Evolutionary conservation across 2,329 filamentous ascomycete genomes (phyloP).

Genomic region (Ophidiomyces ophidiicola): DNA sequence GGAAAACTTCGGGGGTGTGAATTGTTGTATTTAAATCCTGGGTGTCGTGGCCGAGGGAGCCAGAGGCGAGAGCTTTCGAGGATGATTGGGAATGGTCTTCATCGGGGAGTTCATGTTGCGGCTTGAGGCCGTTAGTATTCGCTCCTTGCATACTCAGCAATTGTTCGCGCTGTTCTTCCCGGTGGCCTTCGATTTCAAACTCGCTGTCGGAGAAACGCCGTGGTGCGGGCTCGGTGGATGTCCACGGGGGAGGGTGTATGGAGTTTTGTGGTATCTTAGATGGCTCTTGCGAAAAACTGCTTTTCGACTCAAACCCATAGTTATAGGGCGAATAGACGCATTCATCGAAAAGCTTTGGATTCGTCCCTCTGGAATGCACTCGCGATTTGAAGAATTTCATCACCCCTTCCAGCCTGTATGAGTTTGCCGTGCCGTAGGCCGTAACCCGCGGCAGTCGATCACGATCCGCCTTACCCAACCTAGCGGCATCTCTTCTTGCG

Average conservation of each 20-base stretch:
- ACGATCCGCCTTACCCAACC: conserved; percentile 84
- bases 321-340: conserved; percentile 93
- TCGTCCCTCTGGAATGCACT: conserved; percentile 61
- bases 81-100: conserved; percentile 12
- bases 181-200: conserved; percentile 52
- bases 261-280: conserved; percentile 4
- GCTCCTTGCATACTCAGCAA: conserved; percentile 50
- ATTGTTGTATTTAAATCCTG: conserved; percentile 76
- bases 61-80: conserved; percentile 15
- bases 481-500: conserved; percentile 78
- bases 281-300: conserved; percentile 14
- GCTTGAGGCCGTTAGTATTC: conserved; percentile 15
- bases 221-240: conserved; percentile 11
- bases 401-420: conserved; percentile 78
- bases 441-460: conserved; percentile 80
- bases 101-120: conserved; percentile 22
- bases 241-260: background rate
- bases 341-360: conserved; percentile 89
- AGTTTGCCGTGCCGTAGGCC: conserved; percentile 88
- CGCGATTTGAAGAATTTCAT: conserved; percentile 85
- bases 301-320: conserved; percentile 48
- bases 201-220: conserved; percentile 49
- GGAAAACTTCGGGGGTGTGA: conserved; percentile 85
- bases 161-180: conserved; percentile 45
- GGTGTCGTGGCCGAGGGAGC: conserved; percentile 25